Evolutionary conservation across 768 basidiomycete species (phyloP).

Genomic region (Lactarius hatsudake): DNA sequence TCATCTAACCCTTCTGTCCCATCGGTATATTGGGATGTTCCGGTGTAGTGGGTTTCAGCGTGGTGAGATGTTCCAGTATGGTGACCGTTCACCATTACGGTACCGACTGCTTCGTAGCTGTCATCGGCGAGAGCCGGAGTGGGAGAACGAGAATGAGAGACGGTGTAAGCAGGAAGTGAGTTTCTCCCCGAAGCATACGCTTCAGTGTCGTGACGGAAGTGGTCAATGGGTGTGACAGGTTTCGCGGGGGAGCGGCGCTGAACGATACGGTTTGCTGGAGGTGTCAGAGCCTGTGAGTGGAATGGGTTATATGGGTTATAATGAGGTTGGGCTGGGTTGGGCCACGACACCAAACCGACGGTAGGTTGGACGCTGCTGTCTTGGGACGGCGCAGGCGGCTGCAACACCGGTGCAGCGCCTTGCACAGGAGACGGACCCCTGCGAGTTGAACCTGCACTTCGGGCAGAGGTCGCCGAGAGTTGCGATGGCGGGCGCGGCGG

Average conservation of each 20-base stretch:
- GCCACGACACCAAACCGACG: constrained; percentile 13
- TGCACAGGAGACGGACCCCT: constrained; percentile 3
- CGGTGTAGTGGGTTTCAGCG: constrained; percentile 13
- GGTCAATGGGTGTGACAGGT: constrained; percentile 44
- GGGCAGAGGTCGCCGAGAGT: constrained; percentile 10
- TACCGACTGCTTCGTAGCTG: constrained; percentile 58
- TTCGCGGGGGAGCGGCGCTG: constrained; percentile 18
- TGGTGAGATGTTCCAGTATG: constrained; percentile 40
- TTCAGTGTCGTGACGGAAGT: constrained; percentile 63
- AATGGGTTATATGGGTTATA: not conserved
- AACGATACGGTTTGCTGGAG: constrained; percentile 18
- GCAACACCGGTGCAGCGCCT: not conserved
- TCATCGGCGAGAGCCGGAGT: constrained; percentile 74
- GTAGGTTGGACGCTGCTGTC: not conserved
- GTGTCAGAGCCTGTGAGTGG: constrained; percentile 21
- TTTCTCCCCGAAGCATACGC: constrained; percentile 65
- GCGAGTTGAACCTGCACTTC: constrained; percentile 3
- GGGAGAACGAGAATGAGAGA: constrained; percentile 69
- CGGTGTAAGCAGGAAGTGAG: constrained; percentile 46
- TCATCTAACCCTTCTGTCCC: not conserved
- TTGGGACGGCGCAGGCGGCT: constrained; percentile 14
- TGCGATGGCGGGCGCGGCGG: constrained; percentile 16
- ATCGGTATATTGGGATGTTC: constrained; percentile 10
- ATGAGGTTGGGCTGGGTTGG: constrained; percentile 4
- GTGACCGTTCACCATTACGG: constrained; percentile 56